Conservation (phyloP, 2,329 filamentous ascomycete species). For the Alternaria ethzedia region DNA sequence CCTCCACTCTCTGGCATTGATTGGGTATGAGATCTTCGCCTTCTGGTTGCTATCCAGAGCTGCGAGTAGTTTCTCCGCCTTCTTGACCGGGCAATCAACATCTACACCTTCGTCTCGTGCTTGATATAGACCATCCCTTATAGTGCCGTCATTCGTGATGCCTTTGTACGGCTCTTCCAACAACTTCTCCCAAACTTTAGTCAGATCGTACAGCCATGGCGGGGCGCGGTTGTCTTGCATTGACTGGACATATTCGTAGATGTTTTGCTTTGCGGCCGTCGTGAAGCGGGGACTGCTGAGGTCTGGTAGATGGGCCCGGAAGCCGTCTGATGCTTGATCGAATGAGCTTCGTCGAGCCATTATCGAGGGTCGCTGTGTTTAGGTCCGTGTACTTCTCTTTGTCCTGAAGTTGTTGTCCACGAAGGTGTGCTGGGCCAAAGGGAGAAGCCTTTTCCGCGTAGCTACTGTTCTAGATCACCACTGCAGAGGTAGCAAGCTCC, state of each 20-base stretch:
- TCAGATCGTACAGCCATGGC: constrained; percentile 65
- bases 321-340: constrained; percentile 46
- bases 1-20: constrained; percentile 75
- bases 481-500: not conserved
- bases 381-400: not conserved
- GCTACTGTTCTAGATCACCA: not conserved
- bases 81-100: constrained; percentile 62
- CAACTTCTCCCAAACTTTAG: constrained; percentile 47
- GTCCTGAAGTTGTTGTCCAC: not conserved
- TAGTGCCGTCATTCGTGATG: constrained; percentile 70
- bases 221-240: constrained; percentile 66
- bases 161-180: constrained; percentile 71
- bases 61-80: constrained; percentile 56
- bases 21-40: constrained; percentile 61
- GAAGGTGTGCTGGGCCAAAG: not conserved
- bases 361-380: not conserved
- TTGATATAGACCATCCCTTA: constrained; percentile 62
- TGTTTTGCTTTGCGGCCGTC: constrained; percentile 66
- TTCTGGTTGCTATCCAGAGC: constrained; percentile 59
- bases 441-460: not conserved
- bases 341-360: constrained; percentile 33
- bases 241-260: constrained; percentile 65
- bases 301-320: constrained; percentile 68
- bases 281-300: constrained; percentile 67
- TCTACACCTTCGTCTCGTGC: constrained; percentile 69